phyloP scores from a whole-genome alignment of 1,284 basidiomycete species.

The Melampsora americana region DNA sequence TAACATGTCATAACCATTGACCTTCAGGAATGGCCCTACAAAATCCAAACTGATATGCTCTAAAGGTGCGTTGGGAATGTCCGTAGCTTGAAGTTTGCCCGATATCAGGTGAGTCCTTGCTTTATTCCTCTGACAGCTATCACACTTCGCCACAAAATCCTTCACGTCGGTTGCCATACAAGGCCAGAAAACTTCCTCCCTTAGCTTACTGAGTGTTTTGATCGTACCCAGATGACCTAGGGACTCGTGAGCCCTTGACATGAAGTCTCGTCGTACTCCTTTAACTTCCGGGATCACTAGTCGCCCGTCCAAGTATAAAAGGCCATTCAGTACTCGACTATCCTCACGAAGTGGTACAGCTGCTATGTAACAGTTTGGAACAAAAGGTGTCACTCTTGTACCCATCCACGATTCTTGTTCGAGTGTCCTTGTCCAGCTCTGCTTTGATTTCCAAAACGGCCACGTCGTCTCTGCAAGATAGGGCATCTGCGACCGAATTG shows the following conservation, averaged over 20 bases:
- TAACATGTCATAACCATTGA: background rate
- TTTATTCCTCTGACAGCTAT: slow-evolving; percentile 44
- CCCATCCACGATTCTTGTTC: too few species aligned
- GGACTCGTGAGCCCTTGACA: slow-evolving; percentile 51
- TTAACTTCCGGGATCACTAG: slow-evolving; percentile 53
- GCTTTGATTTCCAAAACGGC: too few species aligned
- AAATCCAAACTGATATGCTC: slow-evolving; percentile 32
- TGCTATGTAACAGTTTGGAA: too few species aligned
- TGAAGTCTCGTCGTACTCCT: slow-evolving; percentile 49
- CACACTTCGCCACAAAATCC: slow-evolving; percentile 14
- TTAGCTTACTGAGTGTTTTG: slow-evolving; percentile 54
- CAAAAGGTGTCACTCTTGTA: too few species aligned
- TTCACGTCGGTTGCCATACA: slow-evolving; percentile 51
- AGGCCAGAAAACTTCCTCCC: slow-evolving; percentile 56
- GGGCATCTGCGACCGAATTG: background rate
- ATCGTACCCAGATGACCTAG: slow-evolving; percentile 56
- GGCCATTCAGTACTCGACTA: slow-evolving; percentile 45
- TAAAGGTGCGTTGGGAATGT: slow-evolving; percentile 17
- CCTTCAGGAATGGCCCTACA: background rate
- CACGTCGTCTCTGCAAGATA: background rate
- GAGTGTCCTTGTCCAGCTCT: too few species aligned
- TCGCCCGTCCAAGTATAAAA: slow-evolving; percentile 52
- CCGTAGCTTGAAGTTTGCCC: slow-evolving; percentile 34
- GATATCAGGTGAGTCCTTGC: slow-evolving; percentile 9
- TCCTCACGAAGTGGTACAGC: background rate